phyloP scores from a whole-genome alignment of 2,329 filamentous ascomycete genomes.

The Verticillium nonalfalfae region DNA sequence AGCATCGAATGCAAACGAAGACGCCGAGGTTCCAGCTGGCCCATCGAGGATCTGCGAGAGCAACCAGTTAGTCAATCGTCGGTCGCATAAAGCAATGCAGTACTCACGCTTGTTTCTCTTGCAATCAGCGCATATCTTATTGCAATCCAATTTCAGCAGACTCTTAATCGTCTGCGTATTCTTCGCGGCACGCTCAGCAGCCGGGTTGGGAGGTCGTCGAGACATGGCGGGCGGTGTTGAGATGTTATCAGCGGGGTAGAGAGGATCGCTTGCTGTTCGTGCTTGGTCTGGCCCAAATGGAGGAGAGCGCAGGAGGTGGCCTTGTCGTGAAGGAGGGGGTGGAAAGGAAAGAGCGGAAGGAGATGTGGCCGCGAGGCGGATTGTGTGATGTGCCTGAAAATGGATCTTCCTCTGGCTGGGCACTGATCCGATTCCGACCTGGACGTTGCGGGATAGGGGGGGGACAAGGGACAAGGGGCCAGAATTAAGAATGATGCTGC shows the following conservation, averaged over 20 bases:
- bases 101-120: slow-evolving; percentile 93
- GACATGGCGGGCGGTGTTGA: slow-evolving; percentile 53
- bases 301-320: background rate
- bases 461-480: background rate
- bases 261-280: background rate
- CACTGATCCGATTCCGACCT: background rate
- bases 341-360: background rate
- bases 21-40: slow-evolving; percentile 98
- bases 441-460: background rate
- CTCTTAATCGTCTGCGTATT: slow-evolving; percentile 93
- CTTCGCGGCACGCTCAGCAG: slow-evolving; percentile 81
- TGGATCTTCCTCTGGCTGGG: background rate
- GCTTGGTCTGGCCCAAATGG: too few species aligned
- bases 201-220: slow-evolving; percentile 68
- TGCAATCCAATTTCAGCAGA: slow-evolving; percentile 86
- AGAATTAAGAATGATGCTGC: background rate
- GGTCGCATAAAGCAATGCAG: background rate
- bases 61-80: slow-evolving; percentile 3
- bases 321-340: background rate
- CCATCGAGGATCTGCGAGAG: slow-evolving; percentile 79
- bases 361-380: background rate
- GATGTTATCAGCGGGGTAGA: background rate
- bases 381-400: background rate
- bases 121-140: slow-evolving; percentile 97
- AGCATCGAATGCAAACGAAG: slow-evolving; percentile 97